These are phyloP conservation scores for Porcisia deanei DNA, from an alignment of 208 protist species.

Conservation along the genomic window DNA sequence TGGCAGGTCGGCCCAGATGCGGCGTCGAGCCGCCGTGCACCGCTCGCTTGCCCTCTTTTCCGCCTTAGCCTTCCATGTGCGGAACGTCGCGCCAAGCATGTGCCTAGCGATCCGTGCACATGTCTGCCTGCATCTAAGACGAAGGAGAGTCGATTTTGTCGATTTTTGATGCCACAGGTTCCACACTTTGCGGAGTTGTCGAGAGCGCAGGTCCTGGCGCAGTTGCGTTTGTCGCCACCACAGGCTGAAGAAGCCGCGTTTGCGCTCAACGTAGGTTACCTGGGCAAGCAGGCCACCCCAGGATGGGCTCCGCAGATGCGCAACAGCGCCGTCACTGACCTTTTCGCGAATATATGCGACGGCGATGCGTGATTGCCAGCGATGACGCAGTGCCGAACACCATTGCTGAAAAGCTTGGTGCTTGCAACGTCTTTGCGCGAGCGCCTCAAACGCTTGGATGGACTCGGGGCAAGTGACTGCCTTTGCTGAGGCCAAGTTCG, in stretches of 20 bases:
- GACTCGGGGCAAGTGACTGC: background rate
- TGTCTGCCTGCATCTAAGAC: slow-evolving; percentile 2
- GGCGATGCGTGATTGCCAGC: slow-evolving; percentile 32
- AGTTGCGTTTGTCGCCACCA: slow-evolving; percentile 33
- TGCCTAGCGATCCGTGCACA: background rate
- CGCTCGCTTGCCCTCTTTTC: slow-evolving; percentile 20
- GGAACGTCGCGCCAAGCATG: slow-evolving; percentile 5
- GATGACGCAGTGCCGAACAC: slow-evolving; percentile 29
- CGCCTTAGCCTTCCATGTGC: slow-evolving; percentile 35
- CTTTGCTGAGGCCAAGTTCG: background rate
- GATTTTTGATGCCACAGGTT: slow-evolving; percentile 10
- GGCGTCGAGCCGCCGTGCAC: slow-evolving; percentile 22
- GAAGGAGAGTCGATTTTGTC: background rate
- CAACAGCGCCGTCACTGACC: slow-evolving; percentile 9
- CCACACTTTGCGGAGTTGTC: slow-evolving; percentile 8
- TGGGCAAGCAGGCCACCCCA: slow-evolving; percentile 30
- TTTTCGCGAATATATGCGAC: slow-evolving; percentile 26
- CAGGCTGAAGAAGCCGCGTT: slow-evolving; percentile 45
- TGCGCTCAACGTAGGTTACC: slow-evolving; percentile 46
- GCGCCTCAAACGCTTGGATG: background rate
- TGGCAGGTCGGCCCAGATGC: slow-evolving; percentile 5
- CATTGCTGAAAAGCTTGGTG: slow-evolving; percentile 23
- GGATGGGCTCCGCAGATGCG: slow-evolving; percentile 17
- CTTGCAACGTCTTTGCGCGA: background rate
- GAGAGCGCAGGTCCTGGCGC: background rate